Evolutionary conservation across 2,329 filamentous ascomycete genomes (phyloP).

Genomic region (Phaeosphaeria sp.): DNA sequence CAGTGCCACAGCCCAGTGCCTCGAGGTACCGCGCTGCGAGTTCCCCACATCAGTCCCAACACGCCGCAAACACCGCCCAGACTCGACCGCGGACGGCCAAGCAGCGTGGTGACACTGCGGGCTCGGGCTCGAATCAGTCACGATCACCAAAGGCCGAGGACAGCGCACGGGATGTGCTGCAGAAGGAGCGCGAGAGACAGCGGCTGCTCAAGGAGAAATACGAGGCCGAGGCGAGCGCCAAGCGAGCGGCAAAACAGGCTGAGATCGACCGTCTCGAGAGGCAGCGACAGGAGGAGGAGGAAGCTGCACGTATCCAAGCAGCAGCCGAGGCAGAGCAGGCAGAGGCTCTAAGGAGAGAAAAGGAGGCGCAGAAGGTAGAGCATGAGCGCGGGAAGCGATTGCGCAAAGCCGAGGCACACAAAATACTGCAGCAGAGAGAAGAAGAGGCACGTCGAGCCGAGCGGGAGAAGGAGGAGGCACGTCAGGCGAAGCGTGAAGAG

Average conservation of each 20-base stretch:
- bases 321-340: slow-evolving; percentile 38
- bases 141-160: slow-evolving; percentile 36
- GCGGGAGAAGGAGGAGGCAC: slow-evolving; percentile 27
- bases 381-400: slow-evolving; percentile 42
- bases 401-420: slow-evolving; percentile 39
- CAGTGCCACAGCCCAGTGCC: slow-evolving; percentile 13
- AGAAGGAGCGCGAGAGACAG: slow-evolving; percentile 41
- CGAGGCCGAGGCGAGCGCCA: slow-evolving; percentile 42
- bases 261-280: slow-evolving; percentile 36
- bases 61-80: slow-evolving; percentile 28
- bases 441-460: slow-evolving; percentile 37
- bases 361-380: slow-evolving; percentile 40
- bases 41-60: slow-evolving; percentile 31
- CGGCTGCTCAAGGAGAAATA: slow-evolving; percentile 37
- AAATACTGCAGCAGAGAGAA: slow-evolving; percentile 33
- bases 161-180: slow-evolving; percentile 41
- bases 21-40: slow-evolving; percentile 36
- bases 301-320: slow-evolving; percentile 34
- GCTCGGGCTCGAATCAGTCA: slow-evolving; percentile 24
- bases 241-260: slow-evolving; percentile 37
- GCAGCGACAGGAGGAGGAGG: slow-evolving; percentile 35
- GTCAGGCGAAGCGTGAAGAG: slow-evolving; percentile 17
- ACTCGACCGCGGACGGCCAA: slow-evolving; percentile 35
- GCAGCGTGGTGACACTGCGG: slow-evolving; percentile 24
- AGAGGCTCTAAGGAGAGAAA: slow-evolving; percentile 33